Percentiles rank a stretch among this genome's conserved stretches.
phyloP scores from a whole-genome alignment of 129 eudicot species.

The Flaveria trinervia region DNA sequence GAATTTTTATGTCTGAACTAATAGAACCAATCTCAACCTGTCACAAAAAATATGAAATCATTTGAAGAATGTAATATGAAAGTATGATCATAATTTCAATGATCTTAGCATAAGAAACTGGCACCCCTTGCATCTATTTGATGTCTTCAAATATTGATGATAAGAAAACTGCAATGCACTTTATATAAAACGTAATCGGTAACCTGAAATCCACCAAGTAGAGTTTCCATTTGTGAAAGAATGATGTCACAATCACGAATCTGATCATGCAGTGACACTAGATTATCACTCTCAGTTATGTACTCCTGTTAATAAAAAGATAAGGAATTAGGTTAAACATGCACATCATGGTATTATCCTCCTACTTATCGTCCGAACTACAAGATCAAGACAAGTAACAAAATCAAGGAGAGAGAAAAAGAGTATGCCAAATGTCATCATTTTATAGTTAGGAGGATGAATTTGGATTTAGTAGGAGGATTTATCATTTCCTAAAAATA shows the following conservation, averaged over 20 bases:
- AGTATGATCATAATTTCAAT: not conserved
- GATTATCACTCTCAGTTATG: slow-evolving; percentile 94
- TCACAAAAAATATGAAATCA: slow-evolving; percentile 17
- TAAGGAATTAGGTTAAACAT: slow-evolving; percentile 9
- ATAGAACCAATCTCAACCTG: slow-evolving; percentile 97
- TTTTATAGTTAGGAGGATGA: not conserved
- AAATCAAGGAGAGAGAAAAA: not conserved
- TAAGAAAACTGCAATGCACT: slow-evolving; percentile 11
- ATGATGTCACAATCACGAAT: slow-evolving; percentile 92
- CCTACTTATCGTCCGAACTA: not conserved
- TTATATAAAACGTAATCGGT: slow-evolving; percentile 1
- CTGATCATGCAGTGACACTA: slow-evolving; percentile 95
- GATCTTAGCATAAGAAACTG: slow-evolving; percentile 2
- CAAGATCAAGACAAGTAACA: not conserved
- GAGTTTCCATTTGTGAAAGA: slow-evolving; percentile 92
- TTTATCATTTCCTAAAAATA: not conserved
- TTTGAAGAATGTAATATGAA: slow-evolving; percentile 14
- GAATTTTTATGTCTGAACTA: slow-evolving; percentile 94
- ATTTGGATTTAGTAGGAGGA: not conserved
- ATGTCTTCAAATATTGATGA: not conserved
- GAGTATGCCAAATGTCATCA: slow-evolving; percentile 1
- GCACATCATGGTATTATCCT: not conserved
- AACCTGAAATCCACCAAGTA: slow-evolving; percentile 98
- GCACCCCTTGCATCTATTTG: not conserved
- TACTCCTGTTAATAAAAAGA: slow-evolving; percentile 66